Evolutionary conservation across 2,329 filamentous ascomycete species (phyloP).

Genomic region (Aspergillus melleus): DNA sequence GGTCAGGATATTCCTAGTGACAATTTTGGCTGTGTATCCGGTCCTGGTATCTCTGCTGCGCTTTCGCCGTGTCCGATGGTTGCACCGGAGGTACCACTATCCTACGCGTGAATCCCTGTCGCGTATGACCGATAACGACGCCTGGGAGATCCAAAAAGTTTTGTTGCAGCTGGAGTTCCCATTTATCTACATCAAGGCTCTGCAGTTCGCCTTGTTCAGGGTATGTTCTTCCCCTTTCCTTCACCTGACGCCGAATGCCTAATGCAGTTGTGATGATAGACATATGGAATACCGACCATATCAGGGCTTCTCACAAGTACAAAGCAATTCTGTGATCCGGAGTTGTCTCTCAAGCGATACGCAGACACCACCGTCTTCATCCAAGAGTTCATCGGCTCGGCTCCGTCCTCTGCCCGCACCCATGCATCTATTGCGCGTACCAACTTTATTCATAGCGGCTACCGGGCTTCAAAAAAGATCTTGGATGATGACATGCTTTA

Average conservation of each 20-base stretch:
- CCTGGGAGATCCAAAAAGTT: constrained; percentile 50
- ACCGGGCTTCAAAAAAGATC: constrained; percentile 60
- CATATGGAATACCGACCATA: constrained; percentile 59
- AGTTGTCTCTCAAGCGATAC: constrained; percentile 55
- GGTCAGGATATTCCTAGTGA: constrained; percentile 24
- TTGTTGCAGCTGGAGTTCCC: constrained; percentile 58
- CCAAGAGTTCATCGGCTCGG: constrained; percentile 48
- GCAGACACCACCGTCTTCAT: constrained; percentile 54
- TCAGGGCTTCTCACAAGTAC: constrained; percentile 52
- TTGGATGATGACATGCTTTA: constrained; percentile 64
- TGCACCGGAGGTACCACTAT: constrained; percentile 47
- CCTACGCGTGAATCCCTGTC: constrained; percentile 47
- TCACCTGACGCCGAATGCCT: not conserved
- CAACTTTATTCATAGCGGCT: constrained; percentile 62
- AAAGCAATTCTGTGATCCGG: constrained; percentile 47
- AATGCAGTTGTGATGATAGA: constrained; percentile 34
- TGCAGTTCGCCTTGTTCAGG: constrained; percentile 62
- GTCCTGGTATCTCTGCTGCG: constrained; percentile 30
- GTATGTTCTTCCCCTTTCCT: constrained; percentile 29
- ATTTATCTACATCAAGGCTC: constrained; percentile 49
- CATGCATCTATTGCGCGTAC: constrained; percentile 60
- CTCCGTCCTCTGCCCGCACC: constrained; percentile 46
- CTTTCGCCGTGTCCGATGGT: constrained; percentile 35
- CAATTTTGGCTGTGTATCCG: constrained; percentile 27
- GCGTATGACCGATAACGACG: constrained; percentile 57